Evolutionary conservation across 1,284 basidiomycete genomes (phyloP).

Genomic region (Puccinia polysora): DNA sequence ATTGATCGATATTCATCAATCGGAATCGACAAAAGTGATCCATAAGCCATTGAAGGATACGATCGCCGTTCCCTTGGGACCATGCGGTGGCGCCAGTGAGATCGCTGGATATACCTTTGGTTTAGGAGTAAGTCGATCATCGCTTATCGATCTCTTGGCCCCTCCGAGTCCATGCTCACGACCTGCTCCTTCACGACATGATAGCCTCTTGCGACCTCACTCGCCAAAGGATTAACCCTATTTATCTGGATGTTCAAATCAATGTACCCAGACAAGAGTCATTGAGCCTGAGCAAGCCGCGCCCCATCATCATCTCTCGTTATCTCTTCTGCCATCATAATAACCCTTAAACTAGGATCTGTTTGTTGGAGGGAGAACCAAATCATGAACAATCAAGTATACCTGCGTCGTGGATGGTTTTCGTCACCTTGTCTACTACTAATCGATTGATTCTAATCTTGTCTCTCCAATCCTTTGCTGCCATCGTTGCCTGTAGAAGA

Average conservation of each 20-base stretch:
- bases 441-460: no score
- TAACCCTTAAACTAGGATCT: no score
- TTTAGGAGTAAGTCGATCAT: slow-evolving; percentile 23
- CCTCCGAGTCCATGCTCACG: not conserved
- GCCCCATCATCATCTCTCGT: no score
- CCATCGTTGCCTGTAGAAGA: no score
- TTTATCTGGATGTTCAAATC: slow-evolving; percentile 38
- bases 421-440: no score
- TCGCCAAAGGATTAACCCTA: slow-evolving; percentile 21
- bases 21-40: not conserved
- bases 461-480: no score
- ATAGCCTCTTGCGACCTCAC: slow-evolving; percentile 22
- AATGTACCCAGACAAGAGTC: slow-evolving; percentile 17
- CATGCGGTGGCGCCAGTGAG: slow-evolving; percentile 28
- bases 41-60: slow-evolving; percentile 38
- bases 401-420: no score
- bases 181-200: not conserved
- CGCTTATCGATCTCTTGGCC: not conserved
- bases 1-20: slow-evolving; percentile 8
- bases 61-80: slow-evolving; percentile 28
- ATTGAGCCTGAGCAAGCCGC: no score
- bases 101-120: slow-evolving; percentile 31
- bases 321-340: no score
- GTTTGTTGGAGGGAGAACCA: no score
- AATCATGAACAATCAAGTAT: no score